Evolutionary conservation across 768 basidiomycete species (phyloP).

Genomic region (Exsudoporus frostii): DNA sequence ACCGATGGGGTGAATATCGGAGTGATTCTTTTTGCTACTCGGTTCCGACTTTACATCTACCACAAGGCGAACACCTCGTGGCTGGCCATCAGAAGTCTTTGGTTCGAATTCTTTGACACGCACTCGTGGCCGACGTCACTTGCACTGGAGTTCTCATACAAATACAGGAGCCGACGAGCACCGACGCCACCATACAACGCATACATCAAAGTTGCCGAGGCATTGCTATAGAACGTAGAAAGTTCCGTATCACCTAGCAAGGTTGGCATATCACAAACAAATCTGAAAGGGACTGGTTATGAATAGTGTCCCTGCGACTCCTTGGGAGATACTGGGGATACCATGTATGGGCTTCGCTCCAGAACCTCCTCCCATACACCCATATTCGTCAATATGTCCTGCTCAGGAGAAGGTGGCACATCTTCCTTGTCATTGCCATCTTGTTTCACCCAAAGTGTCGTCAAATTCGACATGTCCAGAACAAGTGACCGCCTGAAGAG

Average conservation of each 20-base stretch:
- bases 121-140: neutral
- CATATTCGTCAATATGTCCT: slow-evolving; percentile 18
- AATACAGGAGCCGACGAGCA: neutral
- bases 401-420: neutral
- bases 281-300: neutral
- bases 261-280: neutral
- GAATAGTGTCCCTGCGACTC: neutral
- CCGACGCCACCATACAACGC: neutral
- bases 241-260: neutral
- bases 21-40: neutral
- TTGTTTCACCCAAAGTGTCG: slow-evolving; percentile 6
- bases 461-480: slow-evolving; percentile 14
- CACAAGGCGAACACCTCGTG: neutral
- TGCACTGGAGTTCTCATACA: neutral
- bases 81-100: neutral
- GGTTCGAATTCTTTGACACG: neutral
- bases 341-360: neutral
- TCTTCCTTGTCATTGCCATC: slow-evolving; percentile 3
- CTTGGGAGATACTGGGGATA: neutral
- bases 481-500: slow-evolving; percentile 12
- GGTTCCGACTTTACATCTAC: neutral
- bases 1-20: neutral
- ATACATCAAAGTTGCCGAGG: neutral
- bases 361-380: slow-evolving; percentile 16
- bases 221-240: neutral